Percentiles rank a stretch among this genome's conserved stretches.
Evolutionary conservation across 257 asterid species (phyloP).

Genomic region (Rubia yunnanensis): DNA sequence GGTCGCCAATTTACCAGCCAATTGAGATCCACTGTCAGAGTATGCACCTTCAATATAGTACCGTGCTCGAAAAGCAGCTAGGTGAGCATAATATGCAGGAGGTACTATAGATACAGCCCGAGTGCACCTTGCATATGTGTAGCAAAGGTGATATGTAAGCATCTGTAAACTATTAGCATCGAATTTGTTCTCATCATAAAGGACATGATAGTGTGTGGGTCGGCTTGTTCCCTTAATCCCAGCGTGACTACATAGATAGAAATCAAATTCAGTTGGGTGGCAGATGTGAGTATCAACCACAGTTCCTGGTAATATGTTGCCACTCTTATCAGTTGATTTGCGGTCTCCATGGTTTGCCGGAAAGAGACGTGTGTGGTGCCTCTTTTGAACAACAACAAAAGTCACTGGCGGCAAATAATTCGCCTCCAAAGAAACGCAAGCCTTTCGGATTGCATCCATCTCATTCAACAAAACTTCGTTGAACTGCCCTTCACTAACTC

Average conservation of each 20-base stretch:
- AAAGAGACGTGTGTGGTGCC: slow-evolving; percentile 88
- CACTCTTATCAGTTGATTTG: slow-evolving; percentile 51
- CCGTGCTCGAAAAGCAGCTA: slow-evolving; percentile 75
- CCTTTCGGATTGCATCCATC: slow-evolving; percentile 66
- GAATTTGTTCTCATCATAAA: slow-evolving; percentile 63
- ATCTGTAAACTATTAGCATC: slow-evolving; percentile 56
- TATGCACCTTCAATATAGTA: slow-evolving; percentile 45
- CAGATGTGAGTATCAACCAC: slow-evolving; percentile 71
- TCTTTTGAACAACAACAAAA: slow-evolving; percentile 83
- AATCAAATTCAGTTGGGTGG: slow-evolving; percentile 73
- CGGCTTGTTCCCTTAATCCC: slow-evolving; percentile 91
- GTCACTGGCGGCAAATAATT: slow-evolving; percentile 51
- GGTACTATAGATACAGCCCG: slow-evolving; percentile 72
- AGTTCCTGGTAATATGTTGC: slow-evolving; percentile 85
- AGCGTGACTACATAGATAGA: slow-evolving; percentile 75
- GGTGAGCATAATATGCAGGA: slow-evolving; percentile 79
- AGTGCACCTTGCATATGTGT: slow-evolving; percentile 78
- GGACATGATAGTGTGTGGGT: slow-evolving; percentile 75
- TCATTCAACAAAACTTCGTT: slow-evolving; percentile 55
- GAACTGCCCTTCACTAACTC: slow-evolving; percentile 87
- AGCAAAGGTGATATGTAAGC: slow-evolving; percentile 59
- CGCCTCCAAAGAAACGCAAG: slow-evolving; percentile 44
- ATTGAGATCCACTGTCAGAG: slow-evolving; percentile 36
- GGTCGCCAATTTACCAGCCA: slow-evolving; percentile 10
- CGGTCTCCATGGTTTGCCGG: slow-evolving; percentile 41